A percentile compares a stretch with the other conserved stretches of the same genome.
phyloP scores from a whole-genome alignment of 2,329 filamentous ascomycete species.

The Ophiostoma tasmaniense region DNA sequence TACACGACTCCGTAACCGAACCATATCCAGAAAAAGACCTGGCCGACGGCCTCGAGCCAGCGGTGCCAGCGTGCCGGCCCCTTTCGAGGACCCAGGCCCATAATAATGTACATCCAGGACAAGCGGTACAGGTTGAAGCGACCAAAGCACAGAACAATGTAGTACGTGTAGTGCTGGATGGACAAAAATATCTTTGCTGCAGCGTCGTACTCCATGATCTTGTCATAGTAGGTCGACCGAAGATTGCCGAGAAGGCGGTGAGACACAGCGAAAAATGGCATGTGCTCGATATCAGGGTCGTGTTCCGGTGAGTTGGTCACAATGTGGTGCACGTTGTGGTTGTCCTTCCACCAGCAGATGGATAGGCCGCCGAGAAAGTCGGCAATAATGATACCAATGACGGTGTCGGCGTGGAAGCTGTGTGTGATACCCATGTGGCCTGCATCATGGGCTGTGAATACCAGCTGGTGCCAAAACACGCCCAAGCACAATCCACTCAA shows the following conservation, averaged over 20 bases:
- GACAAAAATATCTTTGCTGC: constrained; percentile 61
- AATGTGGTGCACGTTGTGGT: constrained; percentile 93
- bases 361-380: constrained; percentile 85
- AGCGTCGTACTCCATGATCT: constrained; percentile 67
- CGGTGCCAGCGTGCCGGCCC: constrained; percentile 78
- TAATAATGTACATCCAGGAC: constrained; percentile 69
- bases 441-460: constrained; percentile 90
- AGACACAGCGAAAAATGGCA: constrained; percentile 81
- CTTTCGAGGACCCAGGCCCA: constrained; percentile 60
- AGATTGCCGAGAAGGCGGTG: constrained; percentile 69
- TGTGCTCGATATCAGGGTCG: constrained; percentile 87
- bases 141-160: constrained; percentile 69
- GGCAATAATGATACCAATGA: constrained; percentile 83
- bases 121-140: constrained; percentile 81
- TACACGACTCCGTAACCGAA: constrained; percentile 80
- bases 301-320: constrained; percentile 93
- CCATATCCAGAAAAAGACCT: constrained; percentile 77
- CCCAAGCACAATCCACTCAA: constrained; percentile 69
- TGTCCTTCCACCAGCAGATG: constrained; percentile 94
- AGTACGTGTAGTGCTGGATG: constrained; percentile 77
- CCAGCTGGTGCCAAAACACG: constrained; percentile 85
- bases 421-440: constrained; percentile 98
- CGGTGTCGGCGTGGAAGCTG: constrained; percentile 70
- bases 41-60: constrained; percentile 68
- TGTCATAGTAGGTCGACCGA: constrained; percentile 75